Evolutionary conservation across 805 yeast genomes (phyloP).

Genomic region (Scheffersomyces lignosus): DNA sequence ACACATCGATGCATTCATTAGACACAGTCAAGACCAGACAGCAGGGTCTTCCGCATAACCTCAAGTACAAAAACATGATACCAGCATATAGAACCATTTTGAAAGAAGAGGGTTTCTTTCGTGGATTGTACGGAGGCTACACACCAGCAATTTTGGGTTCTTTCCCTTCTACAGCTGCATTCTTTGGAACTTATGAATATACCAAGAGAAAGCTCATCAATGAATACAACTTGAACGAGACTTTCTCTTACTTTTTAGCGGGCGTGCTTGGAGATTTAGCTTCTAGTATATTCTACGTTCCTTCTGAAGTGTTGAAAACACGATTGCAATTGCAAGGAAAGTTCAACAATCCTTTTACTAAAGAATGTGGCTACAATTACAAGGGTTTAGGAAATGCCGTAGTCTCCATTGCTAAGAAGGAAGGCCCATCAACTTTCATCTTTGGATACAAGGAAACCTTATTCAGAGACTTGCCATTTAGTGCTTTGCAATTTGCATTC

Average conservation of each 20-base stretch:
- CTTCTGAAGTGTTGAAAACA: constrained; percentile 92
- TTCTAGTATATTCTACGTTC: constrained; percentile 86
- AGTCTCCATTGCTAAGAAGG: constrained; percentile 57
- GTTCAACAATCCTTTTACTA: constrained; percentile 72
- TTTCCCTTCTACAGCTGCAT: constrained; percentile 91
- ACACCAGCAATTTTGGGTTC: constrained; percentile 90
- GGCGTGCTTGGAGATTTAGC: constrained; percentile 95
- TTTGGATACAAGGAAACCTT: constrained; percentile 95
- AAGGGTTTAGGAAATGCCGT: constrained; percentile 72
- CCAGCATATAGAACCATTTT: constrained; percentile 77
- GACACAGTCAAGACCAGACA: constrained; percentile 97
- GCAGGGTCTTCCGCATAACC: constrained; percentile 79
- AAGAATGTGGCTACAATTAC: constrained; percentile 81
- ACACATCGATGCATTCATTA: constrained; percentile 88
- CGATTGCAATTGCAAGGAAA: constrained; percentile 91
- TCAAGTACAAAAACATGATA: constrained; percentile 71
- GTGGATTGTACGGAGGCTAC: constrained; percentile 92
- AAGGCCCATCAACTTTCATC: constrained; percentile 75
- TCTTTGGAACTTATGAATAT: constrained; percentile 86
- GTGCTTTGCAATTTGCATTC: constrained; percentile 94
- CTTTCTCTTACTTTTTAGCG: constrained; percentile 74
- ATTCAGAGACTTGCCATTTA: constrained; percentile 89
- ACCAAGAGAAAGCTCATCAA: constrained; percentile 71
- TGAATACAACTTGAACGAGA: constrained; percentile 68
- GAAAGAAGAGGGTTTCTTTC: constrained; percentile 76